Evolutionary conservation across 106 monocot genomes (phyloP).

Genomic region (Phalaenopsis equestris): DNA sequence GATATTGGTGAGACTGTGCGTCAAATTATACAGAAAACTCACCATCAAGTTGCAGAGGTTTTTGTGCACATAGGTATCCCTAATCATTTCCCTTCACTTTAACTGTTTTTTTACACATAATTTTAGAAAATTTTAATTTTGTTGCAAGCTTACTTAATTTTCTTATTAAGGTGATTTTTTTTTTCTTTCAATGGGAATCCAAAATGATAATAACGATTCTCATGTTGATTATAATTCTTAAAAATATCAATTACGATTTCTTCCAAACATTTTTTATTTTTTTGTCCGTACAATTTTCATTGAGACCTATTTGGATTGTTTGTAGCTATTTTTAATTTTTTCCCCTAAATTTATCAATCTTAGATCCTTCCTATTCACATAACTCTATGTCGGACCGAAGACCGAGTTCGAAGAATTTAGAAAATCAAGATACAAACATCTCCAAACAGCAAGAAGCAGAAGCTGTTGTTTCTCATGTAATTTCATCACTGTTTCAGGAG

Average conservation of each 20-base stretch:
- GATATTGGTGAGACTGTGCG: constrained; percentile 91
- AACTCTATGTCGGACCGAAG: constrained; percentile 15
- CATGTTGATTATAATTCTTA: background rate
- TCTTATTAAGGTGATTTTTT: background rate
- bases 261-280: too few relatives aligned
- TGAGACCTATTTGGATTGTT: constrained; percentile 8
- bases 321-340: background rate
- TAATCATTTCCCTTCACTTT: constrained; percentile 3
- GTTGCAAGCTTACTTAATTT: background rate
- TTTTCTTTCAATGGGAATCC: background rate
- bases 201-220: background rate
- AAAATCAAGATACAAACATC: constrained; percentile 14
- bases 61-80: constrained; percentile 89
- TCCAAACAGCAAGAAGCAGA: constrained; percentile 33
- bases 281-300: background rate
- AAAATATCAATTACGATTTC: too few relatives aligned
- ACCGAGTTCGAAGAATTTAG: constrained; percentile 8
- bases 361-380: constrained; percentile 62
- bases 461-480: constrained; percentile 35
- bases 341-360: constrained; percentile 1
- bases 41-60: constrained; percentile 73
- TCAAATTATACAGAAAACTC: constrained; percentile 52
- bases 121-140: background rate
- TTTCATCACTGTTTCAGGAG: constrained; percentile 54
- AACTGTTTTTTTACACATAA: background rate